A percentile compares a stretch with the other conserved stretches of the same genome.
These are phyloP conservation scores for Lactifluus hygrophoroides DNA, from an alignment of 768 basidiomycete species.

Conservation along the genomic window DNA sequence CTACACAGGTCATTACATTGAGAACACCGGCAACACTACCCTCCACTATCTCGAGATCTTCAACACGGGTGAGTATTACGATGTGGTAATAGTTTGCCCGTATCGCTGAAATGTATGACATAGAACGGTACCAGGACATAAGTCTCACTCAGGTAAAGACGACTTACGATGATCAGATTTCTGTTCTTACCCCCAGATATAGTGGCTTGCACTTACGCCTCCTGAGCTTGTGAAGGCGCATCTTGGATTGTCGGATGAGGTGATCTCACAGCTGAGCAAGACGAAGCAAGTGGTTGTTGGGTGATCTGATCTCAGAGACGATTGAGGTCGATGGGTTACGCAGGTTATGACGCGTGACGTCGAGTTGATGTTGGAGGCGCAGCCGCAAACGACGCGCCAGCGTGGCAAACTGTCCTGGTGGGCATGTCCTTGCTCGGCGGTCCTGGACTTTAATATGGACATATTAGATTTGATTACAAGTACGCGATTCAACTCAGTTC, in stretches of 20 bases:
- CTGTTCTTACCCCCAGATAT: not conserved
- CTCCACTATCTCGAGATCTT: constrained; percentile 35
- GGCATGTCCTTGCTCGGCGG: too few species aligned
- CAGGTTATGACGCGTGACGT: too few species aligned
- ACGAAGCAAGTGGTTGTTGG: not conserved
- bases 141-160: constrained; percentile 25
- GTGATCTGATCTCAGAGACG: not conserved
- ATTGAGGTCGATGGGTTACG: not conserved
- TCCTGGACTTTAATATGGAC: too few species aligned
- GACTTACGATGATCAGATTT: not conserved
- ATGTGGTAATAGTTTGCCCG: not conserved
- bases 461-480: too few species aligned
- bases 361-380: too few species aligned
- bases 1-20: constrained; percentile 33
- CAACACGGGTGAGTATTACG: constrained; percentile 24
- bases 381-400: too few species aligned
- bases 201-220: constrained; percentile 20
- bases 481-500: too few species aligned
- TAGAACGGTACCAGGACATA: constrained; percentile 28
- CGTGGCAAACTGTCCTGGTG: too few species aligned
- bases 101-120: not conserved
- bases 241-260: constrained; percentile 44
- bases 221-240: constrained; percentile 52
- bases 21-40: constrained; percentile 34
- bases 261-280: constrained; percentile 40